Percentiles rank a stretch among this genome's conserved stretches.
phyloP scores from a whole-genome alignment of 257 asterid genomes.

The Fraxinus cuspidata region DNA sequence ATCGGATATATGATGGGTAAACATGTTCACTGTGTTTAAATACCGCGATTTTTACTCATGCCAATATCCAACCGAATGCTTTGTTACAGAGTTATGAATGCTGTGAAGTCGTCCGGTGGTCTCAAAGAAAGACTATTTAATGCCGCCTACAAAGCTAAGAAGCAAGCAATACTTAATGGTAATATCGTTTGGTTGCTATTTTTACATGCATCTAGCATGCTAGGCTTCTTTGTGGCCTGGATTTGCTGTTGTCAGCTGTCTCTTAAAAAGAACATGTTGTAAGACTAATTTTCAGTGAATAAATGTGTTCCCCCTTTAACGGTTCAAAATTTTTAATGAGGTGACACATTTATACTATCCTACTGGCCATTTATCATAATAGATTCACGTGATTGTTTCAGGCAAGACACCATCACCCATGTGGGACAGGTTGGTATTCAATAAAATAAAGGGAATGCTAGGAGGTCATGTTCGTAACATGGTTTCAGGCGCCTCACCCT shows the following conservation, averaged over 20 bases:
- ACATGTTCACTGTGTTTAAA: conserved; percentile 10
- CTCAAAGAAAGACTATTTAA: conserved; percentile 67
- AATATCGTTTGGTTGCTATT: not conserved
- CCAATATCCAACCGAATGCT: conserved; percentile 1
- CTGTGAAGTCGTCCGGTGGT: conserved; percentile 59
- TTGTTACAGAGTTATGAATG: conserved; percentile 53
- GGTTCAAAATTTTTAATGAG: not conserved
- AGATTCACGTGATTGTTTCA: conserved; percentile 31
- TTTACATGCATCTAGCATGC: not conserved
- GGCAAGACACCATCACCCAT: conserved; percentile 66
- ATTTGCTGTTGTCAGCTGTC: not conserved
- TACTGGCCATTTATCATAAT: not conserved
- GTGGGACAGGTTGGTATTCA: conserved; percentile 77
- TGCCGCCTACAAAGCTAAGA: conserved; percentile 75
- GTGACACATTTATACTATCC: not conserved
- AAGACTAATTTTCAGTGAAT: not conserved
- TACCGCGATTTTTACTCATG: not conserved
- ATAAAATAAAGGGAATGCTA: conserved; percentile 65
- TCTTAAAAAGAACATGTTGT: not conserved
- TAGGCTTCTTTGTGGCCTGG: not conserved
- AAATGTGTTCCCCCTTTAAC: not conserved
- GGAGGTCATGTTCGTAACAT: conserved; percentile 79
- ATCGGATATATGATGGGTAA: conserved; percentile 81
- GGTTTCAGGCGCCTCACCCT: conserved; percentile 82
- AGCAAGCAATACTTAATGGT: conserved; percentile 66